These are phyloP conservation scores for Scedosporium minutisporum DNA, from an alignment of 2,329 filamentous ascomycete genomes.

Conservation along the genomic window DNA sequence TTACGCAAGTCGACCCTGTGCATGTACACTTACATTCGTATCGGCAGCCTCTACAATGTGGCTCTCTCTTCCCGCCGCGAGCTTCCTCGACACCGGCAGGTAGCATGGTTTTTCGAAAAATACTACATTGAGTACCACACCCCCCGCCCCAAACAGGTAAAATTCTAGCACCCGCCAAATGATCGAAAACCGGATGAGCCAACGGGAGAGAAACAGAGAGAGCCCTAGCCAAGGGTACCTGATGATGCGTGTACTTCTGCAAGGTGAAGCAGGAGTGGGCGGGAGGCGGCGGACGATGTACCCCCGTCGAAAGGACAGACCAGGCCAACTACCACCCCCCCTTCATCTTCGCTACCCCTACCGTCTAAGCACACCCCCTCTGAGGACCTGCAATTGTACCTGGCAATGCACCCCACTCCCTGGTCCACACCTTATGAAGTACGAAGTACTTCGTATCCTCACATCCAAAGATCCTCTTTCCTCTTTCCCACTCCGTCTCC, in stretches of 20 bases:
- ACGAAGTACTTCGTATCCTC: too few relatives aligned
- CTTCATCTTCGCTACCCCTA: constrained; percentile 1
- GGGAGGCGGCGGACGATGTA: constrained; percentile 2
- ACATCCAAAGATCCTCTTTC: not conserved
- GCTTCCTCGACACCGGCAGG: not conserved
- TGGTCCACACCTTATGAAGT: not conserved
- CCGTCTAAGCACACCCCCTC: not conserved
- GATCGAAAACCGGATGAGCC: constrained; percentile 2
- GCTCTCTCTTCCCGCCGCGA: not conserved
- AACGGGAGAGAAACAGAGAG: not conserved
- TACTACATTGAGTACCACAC: not conserved
- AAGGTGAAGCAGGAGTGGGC: not conserved
- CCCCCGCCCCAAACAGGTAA: not conserved
- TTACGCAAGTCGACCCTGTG: not conserved
- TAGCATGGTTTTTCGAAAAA: not conserved
- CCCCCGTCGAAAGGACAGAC: not conserved
- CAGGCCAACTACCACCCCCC: not conserved
- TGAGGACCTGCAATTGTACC: not conserved
- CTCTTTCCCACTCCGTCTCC: too few relatives aligned
- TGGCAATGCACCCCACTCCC: not conserved
- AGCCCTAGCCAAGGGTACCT: not conserved
- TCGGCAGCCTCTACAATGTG: not conserved
- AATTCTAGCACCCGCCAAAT: not conserved
- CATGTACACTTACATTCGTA: not conserved
- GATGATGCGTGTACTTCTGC: not conserved